Evolutionary conservation across 2,329 filamentous ascomycete species (phyloP), one percentile per base, ranked within the genome.

Genomic region (Blumeria graminis): DNA sequence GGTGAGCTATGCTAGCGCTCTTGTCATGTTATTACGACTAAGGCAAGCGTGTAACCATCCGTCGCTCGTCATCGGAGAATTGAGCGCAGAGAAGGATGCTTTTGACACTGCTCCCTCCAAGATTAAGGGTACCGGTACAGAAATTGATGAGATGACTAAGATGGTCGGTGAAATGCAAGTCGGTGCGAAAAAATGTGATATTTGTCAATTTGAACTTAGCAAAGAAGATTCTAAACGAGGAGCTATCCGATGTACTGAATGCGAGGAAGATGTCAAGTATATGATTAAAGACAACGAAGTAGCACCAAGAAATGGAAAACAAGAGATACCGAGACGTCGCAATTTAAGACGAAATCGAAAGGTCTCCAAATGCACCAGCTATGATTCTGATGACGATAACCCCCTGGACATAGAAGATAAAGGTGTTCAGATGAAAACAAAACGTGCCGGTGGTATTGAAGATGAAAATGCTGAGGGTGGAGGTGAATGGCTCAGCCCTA

Each of bases 41-140:
- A 78, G 92, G 58, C 92, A 98, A 68, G 86, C 88, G 18, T 98
- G 92, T 68, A 94, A 98, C 65, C 92, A 98, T 66, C 88, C 89
- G 0, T 82, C 87, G 61, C 74, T 98, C 50, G 83, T 94, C 11
- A 86, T 86, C 61, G 82, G 82, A 60, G 90, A 93, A 65, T 74
- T 95, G 57, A 82, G 82, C 56, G 86, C 86, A 61, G 92, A 98
- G 66, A 87, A 83, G 63, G 92, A 96, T 64, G 86, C 86, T 1
- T 71, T 94, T 56, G 76, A 80, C 0, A 82, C 80, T 0, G 84
- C 78, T 35, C 70, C 72, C 6, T 73, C 75, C 60, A 67, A 63
- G 36, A 56, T 58, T 38, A 73, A 74, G 52, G 63, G 70, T 36
- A 74, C 74, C 57, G 71, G 73, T 53, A 71, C 74, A 16, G 75